Percentiles rank a stretch among this genome's conserved stretches.
phyloP scores from a whole-genome alignment of 2,329 filamentous ascomycete species.

The Diaporthe vaccinii region DNA sequence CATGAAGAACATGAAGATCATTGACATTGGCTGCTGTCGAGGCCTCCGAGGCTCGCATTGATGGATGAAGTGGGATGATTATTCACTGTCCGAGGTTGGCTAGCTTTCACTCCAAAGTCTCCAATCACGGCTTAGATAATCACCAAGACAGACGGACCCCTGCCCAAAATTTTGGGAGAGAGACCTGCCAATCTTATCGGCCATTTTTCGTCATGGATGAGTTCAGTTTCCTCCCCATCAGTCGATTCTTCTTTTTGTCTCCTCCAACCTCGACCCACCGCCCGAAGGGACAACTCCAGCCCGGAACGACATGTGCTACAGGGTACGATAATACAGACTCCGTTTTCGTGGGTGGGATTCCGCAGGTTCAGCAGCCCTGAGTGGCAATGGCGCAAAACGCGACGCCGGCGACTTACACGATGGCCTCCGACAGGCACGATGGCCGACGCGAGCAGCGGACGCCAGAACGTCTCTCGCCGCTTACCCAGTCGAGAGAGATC shows the following conservation, averaged over 20 bases:
- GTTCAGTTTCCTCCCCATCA: slow-evolving; percentile 9
- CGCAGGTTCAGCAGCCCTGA: slow-evolving; percentile 1
- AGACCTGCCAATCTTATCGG: slow-evolving; percentile 34
- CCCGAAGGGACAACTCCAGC: too few species aligned
- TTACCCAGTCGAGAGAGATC: slow-evolving; percentile 73
- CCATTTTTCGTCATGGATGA: slow-evolving; percentile 34
- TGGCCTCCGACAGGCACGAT: slow-evolving; percentile 38
- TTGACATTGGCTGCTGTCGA: background rate
- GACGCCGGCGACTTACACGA: slow-evolving; percentile 36
- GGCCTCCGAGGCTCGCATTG: slow-evolving; percentile 3
- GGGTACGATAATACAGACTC: slow-evolving; percentile 21
- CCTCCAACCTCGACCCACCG: background rate
- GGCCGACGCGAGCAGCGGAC: slow-evolving; percentile 26
- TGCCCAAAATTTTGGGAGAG: slow-evolving; percentile 24
- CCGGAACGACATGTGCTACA: slow-evolving; percentile 20
- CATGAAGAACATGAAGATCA: background rate
- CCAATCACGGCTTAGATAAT: slow-evolving; percentile 8
- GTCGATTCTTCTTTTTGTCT: slow-evolving; percentile 26
- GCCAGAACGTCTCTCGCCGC: slow-evolving; percentile 45
- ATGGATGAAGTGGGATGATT: background rate
- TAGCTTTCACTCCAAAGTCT: too few species aligned
- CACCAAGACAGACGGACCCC: background rate
- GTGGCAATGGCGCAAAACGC: slow-evolving; percentile 42
- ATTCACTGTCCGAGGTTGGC: background rate
- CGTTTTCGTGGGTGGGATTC: background rate